These are phyloP conservation scores for Crotalaria pallida DNA, from an alignment of 306 rosid genomes.

Conservation along the genomic window DNA sequence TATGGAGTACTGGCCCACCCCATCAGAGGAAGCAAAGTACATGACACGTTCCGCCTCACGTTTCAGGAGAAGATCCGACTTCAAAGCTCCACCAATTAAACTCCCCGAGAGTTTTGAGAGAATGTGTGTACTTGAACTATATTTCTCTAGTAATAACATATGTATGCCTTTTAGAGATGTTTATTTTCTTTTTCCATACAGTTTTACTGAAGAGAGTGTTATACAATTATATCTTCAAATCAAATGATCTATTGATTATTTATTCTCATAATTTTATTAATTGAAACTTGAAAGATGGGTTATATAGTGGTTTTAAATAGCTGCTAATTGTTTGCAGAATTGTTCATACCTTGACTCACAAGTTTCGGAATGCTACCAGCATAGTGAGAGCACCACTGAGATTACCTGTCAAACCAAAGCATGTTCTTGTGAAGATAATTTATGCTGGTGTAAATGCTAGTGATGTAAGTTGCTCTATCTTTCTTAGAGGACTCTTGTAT, in stretches of 20 bases:
- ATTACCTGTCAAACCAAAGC: slow-evolving; percentile 58
- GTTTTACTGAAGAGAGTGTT: background rate
- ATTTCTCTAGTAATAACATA: background rate
- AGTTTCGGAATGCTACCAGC: slow-evolving; percentile 76
- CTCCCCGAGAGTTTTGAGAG: slow-evolving; percentile 76
- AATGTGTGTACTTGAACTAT: slow-evolving; percentile 49
- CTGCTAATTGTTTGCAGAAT: slow-evolving; percentile 53
- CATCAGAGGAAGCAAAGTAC: slow-evolving; percentile 69
- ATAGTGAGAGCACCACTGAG: slow-evolving; percentile 58
- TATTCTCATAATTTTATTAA: slow-evolving; percentile 13
- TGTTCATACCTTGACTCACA: slow-evolving; percentile 87
- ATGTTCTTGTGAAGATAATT: slow-evolving; percentile 79
- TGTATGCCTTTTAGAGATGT: slow-evolving; percentile 8
- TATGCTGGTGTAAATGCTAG: slow-evolving; percentile 98
- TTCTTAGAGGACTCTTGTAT: slow-evolving; percentile 12
- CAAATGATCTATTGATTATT: background rate
- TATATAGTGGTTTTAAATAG: slow-evolving; percentile 15
- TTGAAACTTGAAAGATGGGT: background rate
- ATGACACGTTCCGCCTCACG: slow-evolving; percentile 21
- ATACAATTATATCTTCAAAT: slow-evolving; percentile 19
- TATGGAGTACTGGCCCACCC: slow-evolving; percentile 89
- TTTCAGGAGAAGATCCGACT: slow-evolving; percentile 36
- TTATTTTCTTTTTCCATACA: slow-evolving; percentile 4
- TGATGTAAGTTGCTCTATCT: slow-evolving; percentile 67
- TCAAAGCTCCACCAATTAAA: slow-evolving; percentile 44